Conservation (phyloP, 495 filamentous ascomycete genomes). For the Penicillium odoratum region DNA sequence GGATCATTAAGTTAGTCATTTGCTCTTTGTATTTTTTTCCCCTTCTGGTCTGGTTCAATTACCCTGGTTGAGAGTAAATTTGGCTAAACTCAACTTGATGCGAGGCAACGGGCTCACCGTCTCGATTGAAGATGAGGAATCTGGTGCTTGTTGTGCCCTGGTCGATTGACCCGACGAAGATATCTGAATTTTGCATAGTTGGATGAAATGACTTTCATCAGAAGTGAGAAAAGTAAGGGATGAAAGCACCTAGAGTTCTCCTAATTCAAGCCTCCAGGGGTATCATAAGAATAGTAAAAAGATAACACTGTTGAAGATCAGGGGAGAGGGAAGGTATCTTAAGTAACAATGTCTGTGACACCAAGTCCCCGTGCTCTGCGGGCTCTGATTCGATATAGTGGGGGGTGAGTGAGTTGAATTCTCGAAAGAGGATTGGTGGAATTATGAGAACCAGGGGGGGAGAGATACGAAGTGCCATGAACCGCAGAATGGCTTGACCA, state of each 20-base stretch:
- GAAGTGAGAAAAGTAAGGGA: background rate
- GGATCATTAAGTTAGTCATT: background rate
- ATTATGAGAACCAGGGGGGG: slow-evolving; percentile 8
- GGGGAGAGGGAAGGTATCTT: slow-evolving; percentile 4
- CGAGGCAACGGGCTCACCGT: slow-evolving; percentile 76
- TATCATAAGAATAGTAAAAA: background rate
- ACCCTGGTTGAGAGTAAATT: slow-evolving; percentile 88
- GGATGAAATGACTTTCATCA: background rate
- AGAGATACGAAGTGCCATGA: background rate
- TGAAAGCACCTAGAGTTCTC: background rate
- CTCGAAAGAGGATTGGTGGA: slow-evolving; percentile 24
- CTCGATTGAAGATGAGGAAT: slow-evolving; percentile 84
- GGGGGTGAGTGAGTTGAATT: background rate
- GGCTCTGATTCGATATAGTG: slow-evolving; percentile 3
- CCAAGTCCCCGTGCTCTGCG: slow-evolving; percentile 12
- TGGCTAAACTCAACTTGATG: slow-evolving; percentile 93
- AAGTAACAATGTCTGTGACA: slow-evolving; percentile 19
- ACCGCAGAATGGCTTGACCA: slow-evolving; percentile 9
- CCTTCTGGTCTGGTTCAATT: slow-evolving; percentile 31
- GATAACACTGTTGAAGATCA: background rate
- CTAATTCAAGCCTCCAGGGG: background rate
- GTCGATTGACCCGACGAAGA: slow-evolving; percentile 75
- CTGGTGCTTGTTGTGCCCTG: slow-evolving; percentile 92
- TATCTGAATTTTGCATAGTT: slow-evolving; percentile 31
- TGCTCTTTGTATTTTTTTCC: background rate